Evolutionary conservation across 495 filamentous ascomycete genomes (phyloP).

Genomic region (Chaetomidium leptoderma): DNA sequence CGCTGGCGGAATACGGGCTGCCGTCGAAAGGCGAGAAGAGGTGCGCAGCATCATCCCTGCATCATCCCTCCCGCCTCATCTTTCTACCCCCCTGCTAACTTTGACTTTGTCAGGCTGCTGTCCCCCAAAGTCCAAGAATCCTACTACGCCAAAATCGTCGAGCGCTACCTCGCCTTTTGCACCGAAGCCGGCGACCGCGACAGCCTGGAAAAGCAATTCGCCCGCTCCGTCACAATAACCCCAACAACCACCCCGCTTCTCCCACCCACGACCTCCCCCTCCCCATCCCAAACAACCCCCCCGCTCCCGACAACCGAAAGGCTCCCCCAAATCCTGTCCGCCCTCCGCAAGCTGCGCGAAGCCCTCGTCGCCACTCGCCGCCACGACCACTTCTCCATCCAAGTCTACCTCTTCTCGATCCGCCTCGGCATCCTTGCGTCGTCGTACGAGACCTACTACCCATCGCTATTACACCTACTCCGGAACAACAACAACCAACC

Average conservation of each 20-base stretch:
- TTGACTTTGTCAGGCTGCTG: constrained; percentile 72
- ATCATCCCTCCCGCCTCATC: background rate
- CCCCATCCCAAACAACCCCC: constrained; percentile 1
- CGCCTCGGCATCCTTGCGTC: constrained; percentile 73
- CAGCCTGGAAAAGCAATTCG: constrained; percentile 68
- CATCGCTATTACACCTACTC: constrained; percentile 76
- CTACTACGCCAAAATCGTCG: constrained; percentile 81
- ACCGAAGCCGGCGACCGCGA: constrained; percentile 59
- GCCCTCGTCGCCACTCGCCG: constrained; percentile 71
- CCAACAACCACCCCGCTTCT: constrained; percentile 1
- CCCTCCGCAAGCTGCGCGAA: constrained; percentile 89
- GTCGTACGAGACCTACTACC: constrained; percentile 83
- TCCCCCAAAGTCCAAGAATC: constrained; percentile 69
- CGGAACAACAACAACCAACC: constrained; percentile 37
- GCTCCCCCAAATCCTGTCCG: constrained; percentile 48
- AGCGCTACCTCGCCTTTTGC: constrained; percentile 85
- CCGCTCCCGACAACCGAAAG: background rate
- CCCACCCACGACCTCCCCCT: background rate
- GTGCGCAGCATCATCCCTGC: constrained; percentile 13
- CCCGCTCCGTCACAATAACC: constrained; percentile 44
- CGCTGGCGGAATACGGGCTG: constrained; percentile 71
- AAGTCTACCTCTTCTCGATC: constrained; percentile 75
- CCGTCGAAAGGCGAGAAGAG: constrained; percentile 80
- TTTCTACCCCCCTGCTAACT: constrained; percentile 36
- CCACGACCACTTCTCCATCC: constrained; percentile 61